Evolutionary conservation across 192 early-diverging fungal species (phyloP).

Genomic region (Globomyces pollinis-pini): DNA sequence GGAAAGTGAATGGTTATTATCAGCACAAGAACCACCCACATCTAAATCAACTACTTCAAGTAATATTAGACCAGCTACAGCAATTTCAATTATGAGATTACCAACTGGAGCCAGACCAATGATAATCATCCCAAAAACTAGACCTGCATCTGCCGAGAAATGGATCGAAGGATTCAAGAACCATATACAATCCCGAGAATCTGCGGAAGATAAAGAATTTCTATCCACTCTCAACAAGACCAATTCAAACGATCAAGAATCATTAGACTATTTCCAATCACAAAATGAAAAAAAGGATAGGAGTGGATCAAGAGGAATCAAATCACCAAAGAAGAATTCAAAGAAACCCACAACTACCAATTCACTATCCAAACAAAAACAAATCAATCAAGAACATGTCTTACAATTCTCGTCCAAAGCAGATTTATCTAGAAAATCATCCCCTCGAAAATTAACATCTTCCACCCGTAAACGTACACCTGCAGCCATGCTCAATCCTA

Average conservation of each 20-base stretch:
- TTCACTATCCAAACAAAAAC: neutral
- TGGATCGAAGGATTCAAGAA: slow-evolving; percentile 16
- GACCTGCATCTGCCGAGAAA: slow-evolving; percentile 37
- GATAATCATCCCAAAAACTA: slow-evolving; percentile 40
- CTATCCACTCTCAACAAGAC: neutral
- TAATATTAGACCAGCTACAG: slow-evolving; percentile 43
- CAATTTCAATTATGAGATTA: slow-evolving; percentile 50
- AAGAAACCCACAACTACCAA: neutral
- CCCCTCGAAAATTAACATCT: neutral
- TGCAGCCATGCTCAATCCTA: neutral
- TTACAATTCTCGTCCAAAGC: neutral
- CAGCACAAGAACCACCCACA: slow-evolving; percentile 1
- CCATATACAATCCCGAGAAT: slow-evolving; percentile 7
- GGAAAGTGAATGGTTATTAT: neutral
- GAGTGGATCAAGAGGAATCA: neutral
- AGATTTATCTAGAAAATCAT: neutral
- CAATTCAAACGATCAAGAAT: neutral
- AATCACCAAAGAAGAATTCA: neutral
- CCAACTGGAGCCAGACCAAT: slow-evolving; percentile 29
- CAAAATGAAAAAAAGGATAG: neutral
- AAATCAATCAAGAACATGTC: neutral
- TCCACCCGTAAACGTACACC: slow-evolving; percentile 7
- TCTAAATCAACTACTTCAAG: neutral
- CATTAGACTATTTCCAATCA: neutral
- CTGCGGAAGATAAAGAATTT: neutral